These are phyloP conservation scores for Apiotrichum sp. DNA, from an alignment of 1,284 basidiomycete genomes.

Conservation along the genomic window DNA sequence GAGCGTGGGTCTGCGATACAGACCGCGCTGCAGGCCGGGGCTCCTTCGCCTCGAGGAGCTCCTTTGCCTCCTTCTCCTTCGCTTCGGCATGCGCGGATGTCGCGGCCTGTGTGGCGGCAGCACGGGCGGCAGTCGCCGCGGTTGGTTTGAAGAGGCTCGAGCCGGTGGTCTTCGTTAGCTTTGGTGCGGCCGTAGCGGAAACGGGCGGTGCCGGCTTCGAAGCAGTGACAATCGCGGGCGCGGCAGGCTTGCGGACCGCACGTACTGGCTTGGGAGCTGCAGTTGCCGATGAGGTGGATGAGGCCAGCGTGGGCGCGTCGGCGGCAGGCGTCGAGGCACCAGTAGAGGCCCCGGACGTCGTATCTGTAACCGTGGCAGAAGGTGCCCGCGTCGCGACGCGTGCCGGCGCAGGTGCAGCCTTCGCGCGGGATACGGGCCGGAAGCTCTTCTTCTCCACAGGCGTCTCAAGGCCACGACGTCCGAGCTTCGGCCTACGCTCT, in stretches of 20 bases:
- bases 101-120: slow-evolving; percentile 1
- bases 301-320: background rate
- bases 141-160: slow-evolving; percentile 17
- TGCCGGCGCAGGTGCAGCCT: slow-evolving; percentile 14
- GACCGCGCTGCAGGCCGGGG: background rate
- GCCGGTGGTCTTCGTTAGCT: background rate
- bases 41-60: background rate
- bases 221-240: background rate
- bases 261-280: background rate
- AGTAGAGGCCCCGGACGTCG: background rate
- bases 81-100: background rate
- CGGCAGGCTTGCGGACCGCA: background rate
- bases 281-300: background rate
- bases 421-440: slow-evolving; percentile 5
- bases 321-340: too few relatives aligned
- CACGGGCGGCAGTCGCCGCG: slow-evolving; percentile 16
- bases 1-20: background rate
- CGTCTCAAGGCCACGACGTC: background rate
- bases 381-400: slow-evolving; percentile 3
- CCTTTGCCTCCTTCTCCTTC: slow-evolving; percentile 4
- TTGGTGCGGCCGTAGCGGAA: slow-evolving; percentile 2
- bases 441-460: slow-evolving; percentile 15
- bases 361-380: too few relatives aligned
- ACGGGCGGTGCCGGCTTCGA: slow-evolving; percentile 4
- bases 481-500: background rate